phyloP scores from a whole-genome alignment of 2,329 filamentous ascomycete species.

The Chaetomium globosum region DNA sequence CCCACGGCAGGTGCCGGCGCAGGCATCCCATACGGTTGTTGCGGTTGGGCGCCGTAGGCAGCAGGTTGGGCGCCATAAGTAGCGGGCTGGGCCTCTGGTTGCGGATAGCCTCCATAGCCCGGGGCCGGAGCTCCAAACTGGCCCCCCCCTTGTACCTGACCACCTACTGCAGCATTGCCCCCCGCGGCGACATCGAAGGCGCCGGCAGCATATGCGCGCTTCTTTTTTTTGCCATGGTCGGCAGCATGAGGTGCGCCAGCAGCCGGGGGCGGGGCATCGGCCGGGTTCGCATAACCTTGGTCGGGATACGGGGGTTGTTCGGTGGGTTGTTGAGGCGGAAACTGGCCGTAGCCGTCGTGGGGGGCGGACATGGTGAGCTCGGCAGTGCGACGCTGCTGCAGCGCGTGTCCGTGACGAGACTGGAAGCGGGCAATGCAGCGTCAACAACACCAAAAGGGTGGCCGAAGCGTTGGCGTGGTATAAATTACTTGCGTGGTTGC shows the following conservation, averaged over 20 bases:
- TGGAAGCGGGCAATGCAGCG: constrained; percentile 27
- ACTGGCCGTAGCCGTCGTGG: constrained; percentile 58
- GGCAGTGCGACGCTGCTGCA: constrained; percentile 34
- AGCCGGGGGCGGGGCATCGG: constrained; percentile 43
- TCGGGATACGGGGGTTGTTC: constrained; percentile 45
- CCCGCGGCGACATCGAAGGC: constrained; percentile 91
- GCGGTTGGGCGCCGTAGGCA: constrained; percentile 47
- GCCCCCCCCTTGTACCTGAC: constrained; percentile 46
- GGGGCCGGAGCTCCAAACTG: constrained; percentile 53
- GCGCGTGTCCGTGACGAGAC: constrained; percentile 29
- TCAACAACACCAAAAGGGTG: constrained; percentile 22
- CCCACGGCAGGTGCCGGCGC: constrained; percentile 55
- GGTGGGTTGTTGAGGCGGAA: constrained; percentile 48
- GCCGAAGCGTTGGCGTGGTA: constrained; percentile 7
- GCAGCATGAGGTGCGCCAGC: constrained; percentile 40
- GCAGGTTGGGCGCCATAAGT: constrained; percentile 49
- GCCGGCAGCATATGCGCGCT: constrained; percentile 89
- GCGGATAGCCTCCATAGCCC: constrained; percentile 63
- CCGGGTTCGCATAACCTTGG: constrained; percentile 46
- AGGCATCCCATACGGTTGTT: constrained; percentile 48
- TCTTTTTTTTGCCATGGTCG: constrained; percentile 74
- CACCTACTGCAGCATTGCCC: constrained; percentile 70
- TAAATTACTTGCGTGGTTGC: neutral
- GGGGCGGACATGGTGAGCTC: constrained; percentile 57
- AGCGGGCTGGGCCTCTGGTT: constrained; percentile 49